Evolutionary conservation across 495 filamentous ascomycete species (phyloP), one percentile per base, ranked within the genome.

Genomic region (Xylaria grammica): DNA sequence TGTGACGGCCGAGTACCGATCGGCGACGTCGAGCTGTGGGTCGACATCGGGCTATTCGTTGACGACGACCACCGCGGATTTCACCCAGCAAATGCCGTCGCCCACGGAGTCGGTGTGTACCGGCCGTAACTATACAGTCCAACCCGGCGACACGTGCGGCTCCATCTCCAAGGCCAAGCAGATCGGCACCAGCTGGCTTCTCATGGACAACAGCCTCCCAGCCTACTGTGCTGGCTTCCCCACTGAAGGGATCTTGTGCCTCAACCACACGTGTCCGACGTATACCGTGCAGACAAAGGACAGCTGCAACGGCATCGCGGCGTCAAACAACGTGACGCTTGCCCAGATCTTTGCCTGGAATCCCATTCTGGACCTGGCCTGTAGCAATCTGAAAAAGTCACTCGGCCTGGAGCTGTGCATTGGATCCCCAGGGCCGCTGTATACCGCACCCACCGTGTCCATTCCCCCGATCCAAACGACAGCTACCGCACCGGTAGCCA

Each of bases 361-460:
- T 30, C 49, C 49, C 5, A 8, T 32, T 3, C 24, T 51, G 1
- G 17, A 19, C 13, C 13, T 19, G 15, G 49, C 24, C 2, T 51
- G 49, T 51, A 19, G 49, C 24, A 51, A 51, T 26, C 6, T 51
- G 4, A 62, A 32, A 22, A 11, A 19, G 8, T 32, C 4, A 11
- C 36, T 55, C 8, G 66, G 66, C 10, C 0, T 24, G 11, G 13
- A 51, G 34, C 17, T 68, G 20, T 68, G 66, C 49, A 52, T 65
- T 34, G 26, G 52, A 29, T 13, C 50, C 34, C 65, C 58, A 19
- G 58, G 53, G 0, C 30, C 42, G 2, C 8, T 27, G 49, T 50
- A 58, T 46, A 20, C 19, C 9, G 51, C 30, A 24, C 56, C n/a
- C n/a, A n/a, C 56, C 2, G 20, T 54, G 13, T 27, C 20, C 13